Evolutionary conservation across 129 eudicot genomes (phyloP).

Genomic region (Flaveria robusta): DNA sequence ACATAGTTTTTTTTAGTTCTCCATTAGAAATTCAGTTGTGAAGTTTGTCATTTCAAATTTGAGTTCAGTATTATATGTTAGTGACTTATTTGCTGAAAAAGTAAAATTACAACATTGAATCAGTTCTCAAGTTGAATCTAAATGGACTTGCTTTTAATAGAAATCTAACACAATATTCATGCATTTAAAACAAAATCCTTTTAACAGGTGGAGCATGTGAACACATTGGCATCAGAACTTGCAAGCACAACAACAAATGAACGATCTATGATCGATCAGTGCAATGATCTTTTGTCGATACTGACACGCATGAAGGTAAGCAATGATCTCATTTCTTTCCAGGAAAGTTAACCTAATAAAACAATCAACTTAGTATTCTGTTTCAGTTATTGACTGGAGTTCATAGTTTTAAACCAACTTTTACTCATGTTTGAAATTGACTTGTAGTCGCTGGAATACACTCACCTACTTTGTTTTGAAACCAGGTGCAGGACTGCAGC

Average conservation of each 20-base stretch:
- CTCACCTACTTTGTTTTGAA: neutral
- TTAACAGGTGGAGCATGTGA: constrained; percentile 69
- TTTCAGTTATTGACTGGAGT: neutral
- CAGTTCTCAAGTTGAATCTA: neutral
- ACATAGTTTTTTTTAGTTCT: neutral
- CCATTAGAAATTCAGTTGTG: neutral
- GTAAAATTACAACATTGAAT: neutral
- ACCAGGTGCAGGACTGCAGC: constrained; percentile 83
- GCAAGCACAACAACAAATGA: constrained; percentile 56
- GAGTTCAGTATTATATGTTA: neutral
- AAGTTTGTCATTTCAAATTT: neutral
- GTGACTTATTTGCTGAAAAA: neutral
- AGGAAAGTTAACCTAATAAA: too few species aligned
- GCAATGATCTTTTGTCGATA: constrained; percentile 65
- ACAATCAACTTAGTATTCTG: neutral
- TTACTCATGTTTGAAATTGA: neutral
- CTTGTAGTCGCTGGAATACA: neutral
- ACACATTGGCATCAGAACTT: constrained; percentile 64
- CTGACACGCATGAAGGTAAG: constrained; percentile 72
- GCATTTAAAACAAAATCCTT: neutral
- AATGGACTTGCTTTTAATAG: neutral
- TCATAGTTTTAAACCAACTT: neutral
- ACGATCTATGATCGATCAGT: constrained; percentile 51
- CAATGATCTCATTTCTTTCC: too few species aligned
- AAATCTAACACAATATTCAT: neutral